phyloP scores from a whole-genome alignment of 2,329 filamentous ascomycete genomes.

The Talaromyces sp. region DNA sequence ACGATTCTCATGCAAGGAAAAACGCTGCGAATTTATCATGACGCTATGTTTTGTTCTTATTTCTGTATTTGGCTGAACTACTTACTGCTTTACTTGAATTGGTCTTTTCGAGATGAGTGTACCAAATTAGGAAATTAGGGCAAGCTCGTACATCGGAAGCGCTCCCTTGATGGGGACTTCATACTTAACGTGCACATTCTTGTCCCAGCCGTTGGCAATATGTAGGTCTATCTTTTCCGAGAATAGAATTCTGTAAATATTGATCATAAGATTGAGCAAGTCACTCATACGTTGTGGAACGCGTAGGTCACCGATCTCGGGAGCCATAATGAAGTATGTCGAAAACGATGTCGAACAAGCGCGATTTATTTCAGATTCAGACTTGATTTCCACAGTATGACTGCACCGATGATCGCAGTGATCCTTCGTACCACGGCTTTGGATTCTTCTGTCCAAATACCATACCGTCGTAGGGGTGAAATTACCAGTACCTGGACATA shows the following conservation, averaged over 20 bases:
- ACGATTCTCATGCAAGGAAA: not conserved
- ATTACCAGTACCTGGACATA: too few species aligned
- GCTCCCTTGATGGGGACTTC: not conserved
- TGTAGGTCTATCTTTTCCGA: not conserved
- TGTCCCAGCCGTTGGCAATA: not conserved
- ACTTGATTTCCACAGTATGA: not conserved
- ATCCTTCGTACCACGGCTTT: too few species aligned
- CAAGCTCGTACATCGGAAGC: not conserved
- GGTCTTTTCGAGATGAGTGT: not conserved
- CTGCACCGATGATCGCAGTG: not conserved
- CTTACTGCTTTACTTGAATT: too few species aligned
- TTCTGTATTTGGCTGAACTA: not conserved
- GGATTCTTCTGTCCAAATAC: too few species aligned
- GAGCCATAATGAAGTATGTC: not conserved
- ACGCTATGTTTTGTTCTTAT: not conserved
- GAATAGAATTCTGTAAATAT: not conserved
- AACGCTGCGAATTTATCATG: not conserved
- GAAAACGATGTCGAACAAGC: not conserved
- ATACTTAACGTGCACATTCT: not conserved
- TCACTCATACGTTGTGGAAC: not conserved
- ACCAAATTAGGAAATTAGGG: constrained; percentile 4
- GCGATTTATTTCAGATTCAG: not conserved
- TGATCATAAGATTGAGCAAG: not conserved
- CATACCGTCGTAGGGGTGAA: too few species aligned
- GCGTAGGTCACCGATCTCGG: not conserved